Conservation (phyloP, 2,329 filamentous ascomycete genomes). For the Parascedosporium putredinis region DNA sequence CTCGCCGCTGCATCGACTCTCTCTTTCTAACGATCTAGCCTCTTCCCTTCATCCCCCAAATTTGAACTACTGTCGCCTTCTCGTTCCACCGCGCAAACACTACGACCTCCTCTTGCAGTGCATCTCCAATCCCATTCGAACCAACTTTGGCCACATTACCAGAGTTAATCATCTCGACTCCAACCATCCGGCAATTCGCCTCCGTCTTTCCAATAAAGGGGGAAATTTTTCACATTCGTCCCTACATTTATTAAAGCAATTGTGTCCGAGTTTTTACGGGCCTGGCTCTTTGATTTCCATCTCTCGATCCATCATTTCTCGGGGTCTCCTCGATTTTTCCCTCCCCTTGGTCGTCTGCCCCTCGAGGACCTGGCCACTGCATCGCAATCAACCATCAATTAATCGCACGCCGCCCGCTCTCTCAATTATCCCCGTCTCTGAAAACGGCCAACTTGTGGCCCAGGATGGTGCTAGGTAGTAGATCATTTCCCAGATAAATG, state of each 20-base stretch:
- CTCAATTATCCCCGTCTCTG: background rate
- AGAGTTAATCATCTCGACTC: too few species aligned
- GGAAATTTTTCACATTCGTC: too few species aligned
- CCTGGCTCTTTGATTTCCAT: too few species aligned
- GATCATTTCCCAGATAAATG: constrained; percentile 45
- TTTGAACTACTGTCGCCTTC: background rate
- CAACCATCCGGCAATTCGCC: too few species aligned
- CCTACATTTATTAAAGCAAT: too few species aligned
- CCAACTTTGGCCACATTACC: too few species aligned
- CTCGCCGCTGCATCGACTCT: background rate
- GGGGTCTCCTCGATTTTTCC: background rate
- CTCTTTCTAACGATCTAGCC: background rate
- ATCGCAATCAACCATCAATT: constrained; percentile 5
- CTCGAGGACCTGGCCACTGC: background rate
- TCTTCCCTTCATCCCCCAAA: background rate
- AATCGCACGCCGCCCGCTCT: constrained; percentile 4
- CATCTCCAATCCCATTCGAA: too few species aligned
- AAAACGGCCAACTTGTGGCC: constrained; percentile 28
- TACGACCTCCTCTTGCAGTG: background rate
- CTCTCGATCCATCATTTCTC: background rate
- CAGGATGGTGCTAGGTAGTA: constrained; percentile 50
- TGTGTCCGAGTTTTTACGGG: too few species aligned
- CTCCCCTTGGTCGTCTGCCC: background rate
- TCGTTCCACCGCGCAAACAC: too few species aligned
- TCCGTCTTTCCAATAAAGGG: too few species aligned